Base-by-base conservation (phyloP, 768 basidiomycete genomes). In the Termitomyces titanicus region DNA sequence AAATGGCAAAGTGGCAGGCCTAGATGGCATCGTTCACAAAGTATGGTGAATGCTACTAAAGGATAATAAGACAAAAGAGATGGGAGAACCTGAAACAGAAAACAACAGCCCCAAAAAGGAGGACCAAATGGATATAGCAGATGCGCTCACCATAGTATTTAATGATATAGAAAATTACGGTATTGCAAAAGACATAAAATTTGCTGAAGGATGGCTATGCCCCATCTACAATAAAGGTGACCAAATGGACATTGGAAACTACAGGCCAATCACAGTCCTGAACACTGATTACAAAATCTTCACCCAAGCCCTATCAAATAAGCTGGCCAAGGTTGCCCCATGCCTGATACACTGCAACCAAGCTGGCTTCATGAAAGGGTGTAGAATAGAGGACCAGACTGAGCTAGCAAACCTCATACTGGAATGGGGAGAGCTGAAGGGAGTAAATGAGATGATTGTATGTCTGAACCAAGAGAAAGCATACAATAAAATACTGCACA, bases 381-480 rank as follows among this genome's bases (percentile, higher is more conserved):
- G 71, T 5, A 55, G 57, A 0, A 72, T 79, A 8, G 56, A 55
- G 0, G 66, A 79, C 62, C 71, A 75, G 0, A 72, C 67, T 0
- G 33, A 63, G 1, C 64, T 74, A 0, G 56, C 66, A 0, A 45
- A 68, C 20, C 10, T 62, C 0, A 63, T 75, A 35, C 59, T 70
- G 0, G 29, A 66, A 0, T 68, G 66, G 11, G 61, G 58, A 5
- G 66, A 70, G 50, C 13, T 27, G 29, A 51, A 33, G 17, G 61
- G 64, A 22, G 51, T 46, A 33, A 61, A 74, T 35, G 64, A 72
- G 0, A 17, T 47, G 0, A 71, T 76, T 0, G 22, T 77, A 0
- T 55, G 64, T 0, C 66, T 76, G 0, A 73, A 75, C 61, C 74
- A 76, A 55, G 73, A 75, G 57, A 75, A 74, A 9, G 29, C 29